Evolutionary conservation across 176 grass and related monocot species (phyloP).

Genomic region (Musa itinerans): DNA sequence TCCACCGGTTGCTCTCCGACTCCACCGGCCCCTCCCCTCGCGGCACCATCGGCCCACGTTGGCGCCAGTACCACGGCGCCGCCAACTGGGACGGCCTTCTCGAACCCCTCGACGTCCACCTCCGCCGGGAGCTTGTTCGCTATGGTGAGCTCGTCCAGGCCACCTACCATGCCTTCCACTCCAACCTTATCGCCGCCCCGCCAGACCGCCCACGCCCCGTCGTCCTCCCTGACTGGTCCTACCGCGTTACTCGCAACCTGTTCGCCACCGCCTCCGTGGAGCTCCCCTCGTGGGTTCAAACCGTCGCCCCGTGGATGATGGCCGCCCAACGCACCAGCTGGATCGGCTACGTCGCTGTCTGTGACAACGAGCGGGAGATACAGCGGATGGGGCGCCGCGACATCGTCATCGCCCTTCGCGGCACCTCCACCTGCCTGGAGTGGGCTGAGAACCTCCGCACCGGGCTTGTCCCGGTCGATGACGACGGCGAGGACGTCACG

Average conservation of each 20-base stretch:
- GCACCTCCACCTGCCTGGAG: constrained; percentile 37
- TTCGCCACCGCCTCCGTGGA: constrained; percentile 23
- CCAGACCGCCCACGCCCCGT: constrained; percentile 21
- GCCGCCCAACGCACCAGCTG: constrained; percentile 29
- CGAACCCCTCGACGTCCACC: constrained; percentile 31
- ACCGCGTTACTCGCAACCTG: constrained; percentile 33
- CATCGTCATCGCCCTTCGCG: constrained; percentile 39
- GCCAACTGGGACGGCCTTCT: constrained; percentile 41
- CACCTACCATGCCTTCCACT: constrained; percentile 25
- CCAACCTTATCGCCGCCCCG: constrained; percentile 13
- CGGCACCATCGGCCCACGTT: constrained; percentile 22
- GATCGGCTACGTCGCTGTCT: constrained; percentile 46
- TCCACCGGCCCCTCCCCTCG: background rate
- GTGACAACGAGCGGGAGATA: constrained; percentile 39
- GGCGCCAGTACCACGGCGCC: constrained; percentile 35
- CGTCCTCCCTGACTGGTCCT: constrained; percentile 14
- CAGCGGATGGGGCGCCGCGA: constrained; percentile 38
- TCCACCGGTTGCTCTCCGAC: background rate
- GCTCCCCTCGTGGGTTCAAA: constrained; percentile 14
- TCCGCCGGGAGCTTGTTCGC: constrained; percentile 37
- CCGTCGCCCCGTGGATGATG: constrained; percentile 5
- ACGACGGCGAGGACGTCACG: constrained; percentile 7
- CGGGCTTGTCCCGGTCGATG: background rate
- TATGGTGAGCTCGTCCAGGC: constrained; percentile 42
- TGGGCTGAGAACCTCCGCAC: constrained; percentile 39